Base-by-base conservation (phyloP, 2,329 filamentous ascomycete genomes). In the Fusarium nygamai region DNA sequence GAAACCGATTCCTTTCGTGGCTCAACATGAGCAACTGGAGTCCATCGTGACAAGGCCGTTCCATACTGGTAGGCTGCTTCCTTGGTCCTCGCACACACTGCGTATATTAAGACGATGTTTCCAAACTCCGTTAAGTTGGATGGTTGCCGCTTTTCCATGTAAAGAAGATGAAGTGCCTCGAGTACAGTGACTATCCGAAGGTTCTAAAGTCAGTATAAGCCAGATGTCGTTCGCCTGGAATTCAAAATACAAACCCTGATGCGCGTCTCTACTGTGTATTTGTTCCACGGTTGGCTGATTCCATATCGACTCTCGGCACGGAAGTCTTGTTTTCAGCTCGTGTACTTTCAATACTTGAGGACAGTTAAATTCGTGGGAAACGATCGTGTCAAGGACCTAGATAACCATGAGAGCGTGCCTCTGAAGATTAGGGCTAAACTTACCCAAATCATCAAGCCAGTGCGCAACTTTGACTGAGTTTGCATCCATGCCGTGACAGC, bases 111-210 rank as follows among this genome's bases (percentile, higher is more conserved):
- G 2, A 68, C 29, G 8, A 71, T 27, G 16, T 59, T 64, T 20
- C 72, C 63, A n/a, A 75, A 75, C 24, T 75, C 65, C 34, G 72
- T 61, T 39, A 75, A 58, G n/a, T 67, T 67, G 33, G 65, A 57
- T 24, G 66, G 60, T 7, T 67, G 59, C 24, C 57, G 72, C 22
- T 75, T 75, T 51, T 75, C 72, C 65, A 75, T 67, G 17, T 71
- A 75, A 6, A 75, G 48, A 8, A 71, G 58, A 10, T 73, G 61
- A 34, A 75, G 61, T 12, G 72, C 62, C 39, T 75, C 73, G 7
- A 53, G 44, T 27, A 75, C 54, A 12, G 69, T 56, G 39, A 41
- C 65, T 68, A 22, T 46, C 9, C 19, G 51, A 44, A 41, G 14
- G 24, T 34, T 61, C 19, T 31, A 27, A 33, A 33, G 38, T 67